phyloP scores from a whole-genome alignment of 2,329 filamentous ascomycete species.

The Cadophora gregata region DNA sequence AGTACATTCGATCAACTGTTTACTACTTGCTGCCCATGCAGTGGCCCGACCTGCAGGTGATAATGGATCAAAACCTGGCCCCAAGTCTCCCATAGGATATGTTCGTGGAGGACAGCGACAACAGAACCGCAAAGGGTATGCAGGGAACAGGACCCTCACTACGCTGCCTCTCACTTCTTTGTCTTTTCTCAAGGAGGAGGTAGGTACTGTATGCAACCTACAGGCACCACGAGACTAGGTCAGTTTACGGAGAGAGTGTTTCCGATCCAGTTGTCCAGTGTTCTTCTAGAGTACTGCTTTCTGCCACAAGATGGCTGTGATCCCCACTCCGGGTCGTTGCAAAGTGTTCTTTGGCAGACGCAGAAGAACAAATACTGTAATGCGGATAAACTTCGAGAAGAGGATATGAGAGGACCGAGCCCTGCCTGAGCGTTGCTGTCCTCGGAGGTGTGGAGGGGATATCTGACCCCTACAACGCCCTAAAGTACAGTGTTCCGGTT shows the following conservation, averaged over 20 bases:
- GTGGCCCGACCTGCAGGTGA: background rate
- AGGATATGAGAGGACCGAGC: slow-evolving; percentile 26
- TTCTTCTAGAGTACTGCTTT: slow-evolving; percentile 2
- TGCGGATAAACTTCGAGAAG: slow-evolving; percentile 28
- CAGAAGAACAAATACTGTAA: background rate
- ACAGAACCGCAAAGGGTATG: background rate
- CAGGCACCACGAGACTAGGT: slow-evolving; percentile 2
- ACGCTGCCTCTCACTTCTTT: background rate
- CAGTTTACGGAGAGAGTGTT: background rate
- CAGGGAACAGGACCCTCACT: background rate
- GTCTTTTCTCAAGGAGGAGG: background rate
- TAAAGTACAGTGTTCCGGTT: slow-evolving; percentile 15
- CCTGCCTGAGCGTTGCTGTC: slow-evolving; percentile 20
- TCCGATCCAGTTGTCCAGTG: background rate
- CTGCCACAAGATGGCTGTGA: background rate
- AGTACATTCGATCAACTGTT: background rate
- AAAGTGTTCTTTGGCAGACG: slow-evolving; percentile 6
- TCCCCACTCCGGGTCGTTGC: background rate
- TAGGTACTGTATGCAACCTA: too few species aligned
- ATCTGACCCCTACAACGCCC: background rate
- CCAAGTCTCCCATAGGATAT: background rate
- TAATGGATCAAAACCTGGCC: background rate
- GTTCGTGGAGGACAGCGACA: background rate
- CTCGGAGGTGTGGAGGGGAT: background rate
- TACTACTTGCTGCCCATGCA: background rate